Percentiles rank a stretch among this genome's conserved stretches.
Conservation (phyloP, 208 protist species). For the Acanthamoeba sp. region DNA sequence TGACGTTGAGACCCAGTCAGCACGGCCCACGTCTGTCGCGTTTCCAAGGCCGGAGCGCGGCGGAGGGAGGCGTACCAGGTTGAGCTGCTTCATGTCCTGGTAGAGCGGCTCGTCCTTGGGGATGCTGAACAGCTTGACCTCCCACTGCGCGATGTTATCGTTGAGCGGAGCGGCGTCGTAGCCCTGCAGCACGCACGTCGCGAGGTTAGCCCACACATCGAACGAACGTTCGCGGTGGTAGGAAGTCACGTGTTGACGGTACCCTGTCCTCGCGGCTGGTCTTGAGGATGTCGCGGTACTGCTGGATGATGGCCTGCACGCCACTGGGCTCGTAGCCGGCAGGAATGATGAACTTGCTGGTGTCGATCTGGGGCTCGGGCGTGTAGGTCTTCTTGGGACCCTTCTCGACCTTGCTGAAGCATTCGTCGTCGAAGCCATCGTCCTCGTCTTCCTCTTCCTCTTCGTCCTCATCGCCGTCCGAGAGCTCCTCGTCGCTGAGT, state of each 20-base stretch:
- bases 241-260: too few species aligned
- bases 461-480: constrained; percentile 23
- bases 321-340: constrained; percentile 14
- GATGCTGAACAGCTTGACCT: constrained; percentile 28
- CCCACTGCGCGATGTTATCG: constrained; percentile 59
- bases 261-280: constrained; percentile 42
- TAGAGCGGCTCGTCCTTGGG: constrained; percentile 45
- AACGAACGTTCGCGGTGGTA: too few species aligned
- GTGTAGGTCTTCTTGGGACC: constrained; percentile 33
- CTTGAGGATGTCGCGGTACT: constrained; percentile 59
- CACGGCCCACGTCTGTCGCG: too few species aligned
- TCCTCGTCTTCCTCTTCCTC: constrained; percentile 30
- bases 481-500: constrained; percentile 21
- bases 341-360: constrained; percentile 54
- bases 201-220: not conserved
- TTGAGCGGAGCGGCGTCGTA: constrained; percentile 26
- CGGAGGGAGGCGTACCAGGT: too few species aligned
- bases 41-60: too few species aligned
- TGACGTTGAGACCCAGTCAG: too few species aligned
- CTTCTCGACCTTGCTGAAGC: constrained; percentile 39
- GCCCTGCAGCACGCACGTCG: not conserved
- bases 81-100: constrained; percentile 14
- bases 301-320: constrained; percentile 31
- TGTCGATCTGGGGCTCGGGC: constrained; percentile 41
- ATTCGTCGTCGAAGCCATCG: not conserved